Evolutionary conservation across 2,329 filamentous ascomycete species (phyloP).

Genomic region (Proliferodiscus dingleyae): DNA sequence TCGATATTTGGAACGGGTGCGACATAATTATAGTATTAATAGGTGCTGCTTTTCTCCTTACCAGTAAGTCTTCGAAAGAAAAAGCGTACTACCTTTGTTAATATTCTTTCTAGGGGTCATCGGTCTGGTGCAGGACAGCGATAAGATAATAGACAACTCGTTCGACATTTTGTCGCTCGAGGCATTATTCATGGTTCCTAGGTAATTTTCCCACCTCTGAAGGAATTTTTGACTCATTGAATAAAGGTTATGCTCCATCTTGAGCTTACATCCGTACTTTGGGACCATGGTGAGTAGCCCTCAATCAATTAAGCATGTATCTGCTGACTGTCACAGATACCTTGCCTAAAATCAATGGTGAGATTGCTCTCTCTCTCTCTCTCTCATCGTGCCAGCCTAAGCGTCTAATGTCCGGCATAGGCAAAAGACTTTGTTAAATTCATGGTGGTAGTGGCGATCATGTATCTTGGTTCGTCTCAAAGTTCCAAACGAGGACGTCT

Average conservation of each 20-base stretch:
- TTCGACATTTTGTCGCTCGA: slow-evolving; percentile 90
- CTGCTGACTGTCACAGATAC: slow-evolving; percentile 49
- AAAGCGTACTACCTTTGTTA: slow-evolving; percentile 7
- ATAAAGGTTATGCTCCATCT: slow-evolving; percentile 71
- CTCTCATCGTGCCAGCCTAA: not conserved
- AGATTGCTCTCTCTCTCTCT: no score
- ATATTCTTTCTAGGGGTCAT: slow-evolving; percentile 49
- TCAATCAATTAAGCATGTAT: not conserved
- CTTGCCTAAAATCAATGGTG: slow-evolving; percentile 88
- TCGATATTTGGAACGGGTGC: slow-evolving; percentile 77
- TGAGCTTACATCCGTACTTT: slow-evolving; percentile 86
- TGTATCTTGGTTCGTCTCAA: slow-evolving; percentile 82
- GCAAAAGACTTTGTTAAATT: slow-evolving; percentile 88
- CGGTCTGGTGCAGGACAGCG: slow-evolving; percentile 57
- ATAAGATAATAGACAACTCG: slow-evolving; percentile 65
- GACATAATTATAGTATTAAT: slow-evolving; percentile 70
- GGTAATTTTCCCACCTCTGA: slow-evolving; percentile 33
- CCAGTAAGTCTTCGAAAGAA: no score
- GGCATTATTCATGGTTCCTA: slow-evolving; percentile 82
- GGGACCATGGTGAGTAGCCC: slow-evolving; percentile 57
- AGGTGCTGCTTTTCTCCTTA: slow-evolving; percentile 63
- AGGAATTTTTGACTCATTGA: slow-evolving; percentile 6
- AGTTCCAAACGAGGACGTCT: no score
- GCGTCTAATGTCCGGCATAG: slow-evolving; percentile 32
- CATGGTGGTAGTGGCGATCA: slow-evolving; percentile 69